Conservation (phyloP, 2,329 filamentous ascomycete species). For the Exophiala bonariae region DNA sequence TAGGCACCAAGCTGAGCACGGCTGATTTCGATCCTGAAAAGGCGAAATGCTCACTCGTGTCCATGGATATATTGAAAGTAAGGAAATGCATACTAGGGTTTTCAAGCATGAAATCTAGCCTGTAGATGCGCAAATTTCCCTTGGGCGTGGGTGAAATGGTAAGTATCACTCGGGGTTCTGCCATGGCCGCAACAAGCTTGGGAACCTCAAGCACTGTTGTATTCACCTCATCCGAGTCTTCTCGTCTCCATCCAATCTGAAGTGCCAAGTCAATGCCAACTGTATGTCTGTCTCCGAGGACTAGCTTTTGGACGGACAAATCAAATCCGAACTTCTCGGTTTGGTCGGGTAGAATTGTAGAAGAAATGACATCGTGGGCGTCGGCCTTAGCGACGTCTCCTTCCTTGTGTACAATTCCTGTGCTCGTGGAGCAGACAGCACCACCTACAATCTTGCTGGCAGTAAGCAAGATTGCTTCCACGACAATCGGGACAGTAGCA, state of each 20-base stretch:
- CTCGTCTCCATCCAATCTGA: conserved; percentile 73
- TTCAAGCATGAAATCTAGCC: conserved; percentile 69
- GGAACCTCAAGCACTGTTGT: conserved; percentile 74
- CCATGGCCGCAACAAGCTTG: conserved; percentile 74
- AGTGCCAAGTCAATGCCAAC: conserved; percentile 74
- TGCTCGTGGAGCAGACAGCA: conserved; percentile 55
- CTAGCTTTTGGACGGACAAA: conserved; percentile 71
- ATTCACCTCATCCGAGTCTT: conserved; percentile 47
- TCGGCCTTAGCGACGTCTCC: background rate
- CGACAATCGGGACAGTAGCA: conserved; percentile 61
- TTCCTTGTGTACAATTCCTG: conserved; percentile 16
- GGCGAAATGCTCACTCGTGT: conserved; percentile 86
- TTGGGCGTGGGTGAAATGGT: conserved; percentile 5
- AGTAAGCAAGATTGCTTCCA: conserved; percentile 66
- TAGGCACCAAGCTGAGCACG: conserved; percentile 76
- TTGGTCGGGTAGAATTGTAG: conserved; percentile 61
- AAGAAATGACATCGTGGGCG: conserved; percentile 11
- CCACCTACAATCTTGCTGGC: conserved; percentile 63
- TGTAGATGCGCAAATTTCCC: conserved; percentile 1
- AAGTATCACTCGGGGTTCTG: conserved; percentile 78
- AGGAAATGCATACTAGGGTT: conserved; percentile 94
- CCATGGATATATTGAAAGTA: conserved; percentile 89
- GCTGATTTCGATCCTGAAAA: conserved; percentile 86
- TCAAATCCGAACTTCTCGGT: conserved; percentile 73
- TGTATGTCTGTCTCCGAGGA: conserved; percentile 77